These are phyloP conservation scores for Hyphopichia pseudoburtonii DNA, from an alignment of 1,139 yeast species.

Conservation along the genomic window DNA sequence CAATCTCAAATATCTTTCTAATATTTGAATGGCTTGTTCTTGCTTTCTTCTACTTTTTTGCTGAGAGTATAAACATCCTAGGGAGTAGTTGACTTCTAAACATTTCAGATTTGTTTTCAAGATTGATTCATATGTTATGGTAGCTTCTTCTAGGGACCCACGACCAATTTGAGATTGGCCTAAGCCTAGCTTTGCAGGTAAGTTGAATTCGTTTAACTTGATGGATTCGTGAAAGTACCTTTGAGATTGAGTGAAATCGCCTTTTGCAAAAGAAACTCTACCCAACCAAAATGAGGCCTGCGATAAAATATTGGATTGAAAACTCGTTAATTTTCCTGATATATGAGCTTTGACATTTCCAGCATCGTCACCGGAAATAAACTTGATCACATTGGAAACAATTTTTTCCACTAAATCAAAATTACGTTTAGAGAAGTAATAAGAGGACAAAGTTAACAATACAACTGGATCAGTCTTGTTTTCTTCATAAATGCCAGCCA, in stretches of 20 bases:
- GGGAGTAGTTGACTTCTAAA: conserved; percentile 71
- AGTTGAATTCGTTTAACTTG: conserved; percentile 58
- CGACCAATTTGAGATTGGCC: conserved; percentile 83
- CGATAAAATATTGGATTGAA: conserved; percentile 50
- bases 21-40: conserved; percentile 58
- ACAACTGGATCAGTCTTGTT: conserved; percentile 35
- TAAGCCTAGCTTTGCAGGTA: conserved; percentile 75
- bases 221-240: conserved; percentile 72
- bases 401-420: conserved; percentile 58
- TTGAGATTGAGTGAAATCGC: conserved; percentile 68
- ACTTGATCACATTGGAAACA: conserved; percentile 48
- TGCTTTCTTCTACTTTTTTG: conserved; percentile 35
- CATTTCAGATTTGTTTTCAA: conserved; percentile 67
- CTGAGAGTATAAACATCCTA: conserved; percentile 72
- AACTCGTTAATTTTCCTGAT: conserved; percentile 24
- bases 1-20: conserved; percentile 72
- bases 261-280: conserved; percentile 62
- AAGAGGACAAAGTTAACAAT: conserved; percentile 49
- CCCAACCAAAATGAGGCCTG: conserved; percentile 88
- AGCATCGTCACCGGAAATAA: conserved; percentile 20
- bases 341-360: conserved; percentile 16
- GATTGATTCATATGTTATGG: conserved; percentile 76
- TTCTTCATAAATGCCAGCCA: conserved; percentile 28
- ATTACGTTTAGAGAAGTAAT: conserved; percentile 60
- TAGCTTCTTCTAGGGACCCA: conserved; percentile 78